These are phyloP conservation scores for Malassezia nana DNA, from an alignment of 1,284 basidiomycete genomes.

Conservation along the genomic window DNA sequence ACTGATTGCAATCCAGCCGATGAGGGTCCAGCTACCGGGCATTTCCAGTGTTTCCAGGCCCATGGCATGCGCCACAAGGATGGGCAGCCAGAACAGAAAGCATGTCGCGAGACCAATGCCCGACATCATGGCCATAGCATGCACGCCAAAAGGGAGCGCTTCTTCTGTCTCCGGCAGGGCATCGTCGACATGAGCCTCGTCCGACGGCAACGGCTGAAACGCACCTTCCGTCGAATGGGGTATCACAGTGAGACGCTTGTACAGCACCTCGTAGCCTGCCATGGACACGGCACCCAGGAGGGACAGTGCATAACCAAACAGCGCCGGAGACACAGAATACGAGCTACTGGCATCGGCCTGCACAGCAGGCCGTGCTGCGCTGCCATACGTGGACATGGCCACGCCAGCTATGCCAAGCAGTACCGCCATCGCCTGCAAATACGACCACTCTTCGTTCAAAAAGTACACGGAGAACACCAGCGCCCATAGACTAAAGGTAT, in stretches of 20 bases:
- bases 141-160: slow-evolving; percentile 41
- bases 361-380: not conserved
- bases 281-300: slow-evolving; percentile 43
- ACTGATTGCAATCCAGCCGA: slow-evolving; percentile 22
- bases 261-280: slow-evolving; percentile 45
- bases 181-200: not conserved
- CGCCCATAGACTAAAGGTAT: slow-evolving; percentile 46
- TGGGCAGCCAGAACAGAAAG: slow-evolving; percentile 32
- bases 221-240: slow-evolving; percentile 11
- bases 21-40: slow-evolving; percentile 21
- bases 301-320: slow-evolving; percentile 35
- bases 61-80: slow-evolving; percentile 25
- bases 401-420: slow-evolving; percentile 39
- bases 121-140: slow-evolving; percentile 43
- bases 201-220: slow-evolving; percentile 1
- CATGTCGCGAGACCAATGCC: slow-evolving; percentile 41
- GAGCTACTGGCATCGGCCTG: not conserved
- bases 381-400: slow-evolving; percentile 37
- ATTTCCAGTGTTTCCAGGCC: slow-evolving; percentile 37
- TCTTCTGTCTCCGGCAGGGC: not conserved
- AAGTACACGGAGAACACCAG: slow-evolving; percentile 46
- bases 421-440: slow-evolving; percentile 36
- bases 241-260: slow-evolving; percentile 40
- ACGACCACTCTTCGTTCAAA: slow-evolving; percentile 41
- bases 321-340: slow-evolving; percentile 21